Percentiles rank a stretch among this genome's conserved stretches.
phyloP scores from a whole-genome alignment of 495 filamentous ascomycete species.

The Lasiosphaeria hispida region DNA sequence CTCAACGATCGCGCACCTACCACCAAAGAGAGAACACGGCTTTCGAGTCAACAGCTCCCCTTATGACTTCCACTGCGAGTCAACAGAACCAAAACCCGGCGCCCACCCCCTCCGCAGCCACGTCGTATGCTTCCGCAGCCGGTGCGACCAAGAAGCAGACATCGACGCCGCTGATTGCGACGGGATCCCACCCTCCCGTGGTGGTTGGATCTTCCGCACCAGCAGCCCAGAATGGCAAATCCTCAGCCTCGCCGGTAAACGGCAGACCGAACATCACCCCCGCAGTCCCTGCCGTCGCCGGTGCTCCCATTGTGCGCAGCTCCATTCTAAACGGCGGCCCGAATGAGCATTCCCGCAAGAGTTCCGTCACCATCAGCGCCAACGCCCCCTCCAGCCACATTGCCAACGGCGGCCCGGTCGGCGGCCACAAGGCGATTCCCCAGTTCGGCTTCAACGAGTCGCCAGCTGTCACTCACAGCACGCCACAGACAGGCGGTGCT shows the following conservation, averaged over 20 bases:
- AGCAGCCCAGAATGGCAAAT: constrained; percentile 76
- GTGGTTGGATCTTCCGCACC: constrained; percentile 66
- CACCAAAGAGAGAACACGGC: constrained; percentile 24
- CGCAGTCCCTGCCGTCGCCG: constrained; percentile 56
- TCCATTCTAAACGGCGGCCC: constrained; percentile 52
- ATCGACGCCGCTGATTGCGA: constrained; percentile 64
- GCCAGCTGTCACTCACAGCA: constrained; percentile 62
- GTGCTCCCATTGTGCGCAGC: constrained; percentile 59
- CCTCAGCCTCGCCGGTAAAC: constrained; percentile 77
- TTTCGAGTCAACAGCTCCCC: constrained; percentile 37
- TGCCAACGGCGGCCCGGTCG: constrained; percentile 67
- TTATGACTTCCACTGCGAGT: constrained; percentile 54
- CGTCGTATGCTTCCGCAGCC: constrained; percentile 70
- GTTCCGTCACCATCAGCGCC: constrained; percentile 83
- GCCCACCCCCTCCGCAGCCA: constrained; percentile 58
- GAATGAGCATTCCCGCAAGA: constrained; percentile 74
- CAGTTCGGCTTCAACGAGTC: constrained; percentile 81
- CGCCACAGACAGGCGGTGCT: constrained; percentile 52
- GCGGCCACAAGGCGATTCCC: constrained; percentile 55
- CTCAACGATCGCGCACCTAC: constrained; percentile 17
- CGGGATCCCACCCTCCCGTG: constrained; percentile 61
- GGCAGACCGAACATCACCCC: constrained; percentile 72
- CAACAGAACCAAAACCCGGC: constrained; percentile 53
- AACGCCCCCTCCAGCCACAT: constrained; percentile 69
- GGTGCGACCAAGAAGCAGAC: constrained; percentile 75